Evolutionary conservation across 164 flowering plant species (phyloP).

Genomic region (Piper betle): DNA sequence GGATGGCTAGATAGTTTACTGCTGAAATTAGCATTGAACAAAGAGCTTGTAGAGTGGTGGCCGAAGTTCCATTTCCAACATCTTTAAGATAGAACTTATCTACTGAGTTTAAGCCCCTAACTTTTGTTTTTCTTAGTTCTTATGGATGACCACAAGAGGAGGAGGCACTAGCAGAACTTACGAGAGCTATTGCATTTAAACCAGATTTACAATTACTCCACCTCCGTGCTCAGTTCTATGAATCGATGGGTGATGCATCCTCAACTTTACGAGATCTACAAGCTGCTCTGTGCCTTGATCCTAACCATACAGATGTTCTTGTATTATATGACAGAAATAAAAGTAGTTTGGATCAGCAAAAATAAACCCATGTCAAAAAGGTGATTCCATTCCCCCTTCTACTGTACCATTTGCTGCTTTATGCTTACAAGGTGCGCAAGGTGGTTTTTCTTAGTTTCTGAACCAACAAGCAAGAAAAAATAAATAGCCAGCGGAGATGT

Average conservation of each 20-base stretch:
- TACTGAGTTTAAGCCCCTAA: not conserved
- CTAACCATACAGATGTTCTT: constrained; percentile 45
- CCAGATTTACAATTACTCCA: constrained; percentile 77
- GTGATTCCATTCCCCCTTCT: not conserved
- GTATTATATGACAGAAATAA: constrained; percentile 38
- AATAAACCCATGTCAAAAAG: constrained; percentile 3
- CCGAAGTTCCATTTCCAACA: not conserved
- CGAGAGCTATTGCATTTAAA: constrained; percentile 65
- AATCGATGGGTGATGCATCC: constrained; percentile 45
- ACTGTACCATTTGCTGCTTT: not conserved
- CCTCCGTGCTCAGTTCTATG: constrained; percentile 86
- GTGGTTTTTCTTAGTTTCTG: not conserved
- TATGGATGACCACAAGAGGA: constrained; percentile 87
- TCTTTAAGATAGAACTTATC: not conserved
- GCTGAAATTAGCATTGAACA: not conserved
- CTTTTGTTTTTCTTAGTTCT: constrained; percentile 32
- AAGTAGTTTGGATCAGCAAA: not conserved
- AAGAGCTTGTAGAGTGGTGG: not conserved
- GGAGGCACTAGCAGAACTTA: constrained; percentile 74
- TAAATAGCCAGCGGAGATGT: not conserved
- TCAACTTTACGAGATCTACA: constrained; percentile 61
- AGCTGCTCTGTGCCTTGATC: constrained; percentile 87
- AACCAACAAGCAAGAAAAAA: not conserved
- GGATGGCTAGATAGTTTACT: too few species aligned
- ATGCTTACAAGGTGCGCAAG: not conserved